Conservation (phyloP, 768 basidiomycete species). For the Psilocybe cyanescens region DNA sequence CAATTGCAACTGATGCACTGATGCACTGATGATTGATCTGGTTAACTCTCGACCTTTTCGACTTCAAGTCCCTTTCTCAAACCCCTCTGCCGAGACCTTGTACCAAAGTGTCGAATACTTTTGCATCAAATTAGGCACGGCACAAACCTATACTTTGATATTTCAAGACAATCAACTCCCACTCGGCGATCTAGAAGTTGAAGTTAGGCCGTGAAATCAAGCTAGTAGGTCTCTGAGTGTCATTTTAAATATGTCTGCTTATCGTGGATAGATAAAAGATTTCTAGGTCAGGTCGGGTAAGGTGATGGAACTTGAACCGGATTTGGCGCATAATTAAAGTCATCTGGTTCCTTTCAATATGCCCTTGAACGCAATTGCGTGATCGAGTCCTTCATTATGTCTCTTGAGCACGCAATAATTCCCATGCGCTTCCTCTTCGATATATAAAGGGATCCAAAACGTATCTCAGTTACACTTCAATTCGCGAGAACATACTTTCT, state of each 20-base stretch:
- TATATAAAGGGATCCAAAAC: constrained; percentile 12
- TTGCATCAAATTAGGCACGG: too few relatives aligned
- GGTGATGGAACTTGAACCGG: not conserved
- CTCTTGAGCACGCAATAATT: constrained; percentile 25
- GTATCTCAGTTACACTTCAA: not conserved
- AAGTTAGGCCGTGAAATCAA: not conserved
- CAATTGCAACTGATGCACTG: too few relatives aligned
- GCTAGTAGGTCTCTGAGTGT: not conserved
- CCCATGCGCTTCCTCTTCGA: constrained; percentile 11
- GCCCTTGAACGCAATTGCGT: constrained; percentile 16
- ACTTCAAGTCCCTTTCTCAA: too few relatives aligned
- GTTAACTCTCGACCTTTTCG: too few relatives aligned
- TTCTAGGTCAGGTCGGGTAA: not conserved
- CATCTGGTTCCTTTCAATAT: constrained; percentile 4
- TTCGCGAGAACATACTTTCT: constrained; percentile 5
- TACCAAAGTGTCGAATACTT: too few relatives aligned
- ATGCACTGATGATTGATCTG: too few relatives aligned
- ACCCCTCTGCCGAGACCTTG: too few relatives aligned
- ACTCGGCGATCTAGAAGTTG: not conserved
- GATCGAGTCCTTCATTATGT: constrained; percentile 20
- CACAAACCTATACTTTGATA: too few relatives aligned
- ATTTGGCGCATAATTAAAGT: constrained; percentile 1
- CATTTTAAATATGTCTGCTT: not conserved
- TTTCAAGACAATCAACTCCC: not conserved
- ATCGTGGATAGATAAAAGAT: not conserved